These are phyloP conservation scores for Chlorella sp. DNA, from an alignment of 139 green algal species.

Conservation along the genomic window DNA sequence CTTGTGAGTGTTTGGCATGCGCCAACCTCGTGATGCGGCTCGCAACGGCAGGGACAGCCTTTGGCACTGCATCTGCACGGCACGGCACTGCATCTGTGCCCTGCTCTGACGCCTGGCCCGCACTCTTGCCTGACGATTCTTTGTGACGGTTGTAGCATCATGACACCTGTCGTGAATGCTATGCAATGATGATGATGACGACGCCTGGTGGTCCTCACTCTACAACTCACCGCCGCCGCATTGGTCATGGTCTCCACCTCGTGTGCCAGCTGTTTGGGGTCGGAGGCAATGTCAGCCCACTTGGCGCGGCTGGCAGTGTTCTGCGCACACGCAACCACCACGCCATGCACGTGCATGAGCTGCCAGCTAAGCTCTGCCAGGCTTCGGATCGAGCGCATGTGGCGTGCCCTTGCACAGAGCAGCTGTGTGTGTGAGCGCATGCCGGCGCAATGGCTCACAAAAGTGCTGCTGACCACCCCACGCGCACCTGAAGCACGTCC, in stretches of 20 bases:
- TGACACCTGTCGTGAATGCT: not conserved
- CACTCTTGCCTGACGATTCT: too few relatives aligned
- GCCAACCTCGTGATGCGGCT: not conserved
- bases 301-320: not conserved
- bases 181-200: not conserved
- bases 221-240: not conserved
- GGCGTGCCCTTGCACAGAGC: not conserved
- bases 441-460: not conserved
- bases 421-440: not conserved
- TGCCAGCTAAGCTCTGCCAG: not conserved
- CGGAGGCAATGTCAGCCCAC: not conserved
- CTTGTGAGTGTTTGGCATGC: not conserved
- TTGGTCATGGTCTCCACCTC: not conserved
- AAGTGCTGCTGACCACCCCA: not conserved
- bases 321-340: not conserved
- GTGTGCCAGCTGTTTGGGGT: not conserved
- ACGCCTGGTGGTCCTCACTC: not conserved
- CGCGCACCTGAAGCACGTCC: too few relatives aligned
- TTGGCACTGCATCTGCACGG: too few relatives aligned
- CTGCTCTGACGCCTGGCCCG: too few relatives aligned
- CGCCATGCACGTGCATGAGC: not conserved
- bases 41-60: too few relatives aligned
- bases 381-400: not conserved
- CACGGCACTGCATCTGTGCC: not conserved
- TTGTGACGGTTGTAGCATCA: too few relatives aligned